Conservation (phyloP, 306 rosid genomes). For the Cercis canadensis region DNA sequence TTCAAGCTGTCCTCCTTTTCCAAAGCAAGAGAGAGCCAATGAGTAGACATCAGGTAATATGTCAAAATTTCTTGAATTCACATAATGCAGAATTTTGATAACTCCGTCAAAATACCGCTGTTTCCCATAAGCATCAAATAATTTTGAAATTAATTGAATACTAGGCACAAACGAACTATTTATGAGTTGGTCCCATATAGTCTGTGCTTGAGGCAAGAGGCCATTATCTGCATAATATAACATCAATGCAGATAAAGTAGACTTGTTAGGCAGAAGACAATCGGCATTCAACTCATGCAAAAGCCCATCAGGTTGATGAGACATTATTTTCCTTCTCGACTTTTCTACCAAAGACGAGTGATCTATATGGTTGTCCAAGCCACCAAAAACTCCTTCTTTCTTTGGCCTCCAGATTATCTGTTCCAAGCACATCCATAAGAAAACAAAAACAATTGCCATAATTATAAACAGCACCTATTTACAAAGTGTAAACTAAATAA, state of each 20-base stretch:
- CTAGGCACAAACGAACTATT: constrained; percentile 64
- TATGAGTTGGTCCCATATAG: constrained; percentile 63
- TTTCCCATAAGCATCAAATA: constrained; percentile 59
- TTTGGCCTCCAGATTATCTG: constrained; percentile 51
- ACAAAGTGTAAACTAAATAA: background rate
- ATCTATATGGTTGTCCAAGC: constrained; percentile 27
- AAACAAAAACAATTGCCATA: background rate
- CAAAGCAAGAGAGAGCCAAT: constrained; percentile 77
- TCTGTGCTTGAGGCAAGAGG: constrained; percentile 53
- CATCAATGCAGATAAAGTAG: constrained; percentile 53
- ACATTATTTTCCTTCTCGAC: constrained; percentile 46
- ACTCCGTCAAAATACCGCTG: constrained; percentile 44
- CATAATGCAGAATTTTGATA: constrained; percentile 46
- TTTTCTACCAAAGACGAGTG: constrained; percentile 30
- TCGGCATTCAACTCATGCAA: constrained; percentile 45
- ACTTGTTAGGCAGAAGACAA: constrained; percentile 40
- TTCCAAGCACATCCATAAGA: constrained; percentile 33
- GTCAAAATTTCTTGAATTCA: constrained; percentile 47
- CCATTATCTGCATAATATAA: constrained; percentile 55
- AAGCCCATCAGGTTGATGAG: constrained; percentile 46
- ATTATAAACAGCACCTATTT: background rate
- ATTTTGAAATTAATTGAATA: constrained; percentile 50
- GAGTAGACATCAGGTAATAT: constrained; percentile 65
- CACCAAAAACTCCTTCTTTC: constrained; percentile 19
- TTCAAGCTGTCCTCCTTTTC: constrained; percentile 70